Percentiles rank a stretch among this genome's conserved stretches.
Evolutionary conservation across 2,329 filamentous ascomycete genomes (phyloP).

Genomic region (Stagonosporopsis tanaceti): DNA sequence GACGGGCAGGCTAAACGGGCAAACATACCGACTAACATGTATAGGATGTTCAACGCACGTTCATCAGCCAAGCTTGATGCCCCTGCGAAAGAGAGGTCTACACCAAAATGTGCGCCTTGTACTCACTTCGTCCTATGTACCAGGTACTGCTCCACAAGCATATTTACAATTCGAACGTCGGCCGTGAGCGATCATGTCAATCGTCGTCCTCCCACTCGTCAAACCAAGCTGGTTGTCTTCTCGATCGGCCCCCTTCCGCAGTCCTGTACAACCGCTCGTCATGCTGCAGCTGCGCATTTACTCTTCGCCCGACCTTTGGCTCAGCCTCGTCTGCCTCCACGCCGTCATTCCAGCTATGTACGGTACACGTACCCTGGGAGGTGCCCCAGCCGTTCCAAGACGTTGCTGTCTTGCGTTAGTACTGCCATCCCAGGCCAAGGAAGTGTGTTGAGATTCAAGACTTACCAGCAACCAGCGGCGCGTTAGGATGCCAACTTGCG

Average conservation of each 20-base stretch:
- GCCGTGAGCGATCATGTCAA: slow-evolving; percentile 14
- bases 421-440: not conserved
- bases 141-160: not conserved
- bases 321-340: slow-evolving; percentile 67
- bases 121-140: not conserved
- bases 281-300: slow-evolving; percentile 48
- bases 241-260: slow-evolving; percentile 24
- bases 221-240: slow-evolving; percentile 35
- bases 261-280: slow-evolving; percentile 47
- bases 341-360: slow-evolving; percentile 80
- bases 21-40: not conserved
- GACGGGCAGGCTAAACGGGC: not conserved
- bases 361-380: slow-evolving; percentile 75
- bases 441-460: slow-evolving; percentile 10
- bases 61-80: not conserved
- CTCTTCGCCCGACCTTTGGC: slow-evolving; percentile 44
- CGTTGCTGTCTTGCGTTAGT: slow-evolving; percentile 65
- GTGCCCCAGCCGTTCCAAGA: slow-evolving; percentile 82
- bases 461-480: slow-evolving; percentile 76
- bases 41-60: not conserved
- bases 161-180: not conserved
- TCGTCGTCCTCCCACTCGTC: slow-evolving; percentile 43
- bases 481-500: slow-evolving; percentile 88
- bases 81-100: not conserved
- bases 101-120: slow-evolving; percentile 1